phyloP scores from a whole-genome alignment of 2,329 filamentous ascomycete species.

The Piedraia hortae region DNA sequence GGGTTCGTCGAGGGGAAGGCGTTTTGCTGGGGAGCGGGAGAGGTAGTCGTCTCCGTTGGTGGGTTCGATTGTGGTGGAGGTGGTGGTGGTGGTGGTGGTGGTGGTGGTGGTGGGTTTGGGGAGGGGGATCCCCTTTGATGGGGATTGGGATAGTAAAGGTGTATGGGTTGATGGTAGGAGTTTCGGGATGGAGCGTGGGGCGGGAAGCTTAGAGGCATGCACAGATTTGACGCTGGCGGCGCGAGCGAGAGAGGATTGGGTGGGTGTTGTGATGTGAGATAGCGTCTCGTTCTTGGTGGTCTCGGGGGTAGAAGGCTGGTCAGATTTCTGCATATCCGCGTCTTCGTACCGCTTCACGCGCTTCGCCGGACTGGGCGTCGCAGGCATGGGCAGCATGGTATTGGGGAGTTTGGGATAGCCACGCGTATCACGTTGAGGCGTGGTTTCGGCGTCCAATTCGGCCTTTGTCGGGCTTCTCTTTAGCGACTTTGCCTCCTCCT shows the following conservation, averaged over 20 bases:
- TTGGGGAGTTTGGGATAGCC: constrained; percentile 4
- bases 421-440: not conserved
- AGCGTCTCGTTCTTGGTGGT: constrained; percentile 22
- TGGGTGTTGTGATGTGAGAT: constrained; percentile 42
- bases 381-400: constrained; percentile 8
- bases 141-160: constrained; percentile 4
- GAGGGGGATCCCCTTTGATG: constrained; percentile 2
- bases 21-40: no score
- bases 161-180: no score
- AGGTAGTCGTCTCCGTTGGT: no score
- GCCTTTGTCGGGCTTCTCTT: constrained; percentile 32
- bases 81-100: constrained; percentile 1
- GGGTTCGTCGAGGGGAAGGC: no score
- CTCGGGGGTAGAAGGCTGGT: no score
- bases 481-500: constrained; percentile 13
- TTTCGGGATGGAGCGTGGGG: no score
- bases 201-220: constrained; percentile 13
- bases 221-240: constrained; percentile 23
- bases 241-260: constrained; percentile 43
- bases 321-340: constrained; percentile 46
- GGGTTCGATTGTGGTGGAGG: constrained; percentile 3
- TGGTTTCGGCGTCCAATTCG: constrained; percentile 29
- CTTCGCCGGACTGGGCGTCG: constrained; percentile 27
- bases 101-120: not conserved
- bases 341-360: constrained; percentile 27